These are phyloP conservation scores for Fusarium pilosicola DNA, from an alignment of 2,329 filamentous ascomycete genomes.

Conservation along the genomic window DNA sequence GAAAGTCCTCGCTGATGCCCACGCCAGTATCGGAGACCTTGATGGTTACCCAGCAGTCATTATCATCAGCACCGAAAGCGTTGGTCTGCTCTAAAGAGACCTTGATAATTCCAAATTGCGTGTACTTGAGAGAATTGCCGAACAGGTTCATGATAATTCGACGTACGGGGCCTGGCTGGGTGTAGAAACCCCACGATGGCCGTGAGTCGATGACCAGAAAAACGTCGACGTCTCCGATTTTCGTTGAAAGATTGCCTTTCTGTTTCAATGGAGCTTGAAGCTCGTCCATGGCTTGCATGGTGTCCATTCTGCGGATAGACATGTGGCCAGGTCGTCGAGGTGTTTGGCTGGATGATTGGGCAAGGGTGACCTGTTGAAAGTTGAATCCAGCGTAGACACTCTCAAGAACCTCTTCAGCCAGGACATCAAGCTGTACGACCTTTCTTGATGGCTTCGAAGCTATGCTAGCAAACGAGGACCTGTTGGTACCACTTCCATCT, in stretches of 20 bases:
- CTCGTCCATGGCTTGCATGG: constrained; percentile 56
- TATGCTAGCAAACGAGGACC: constrained; percentile 5
- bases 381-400: constrained; percentile 59
- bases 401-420: constrained; percentile 59
- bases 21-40: constrained; percentile 71
- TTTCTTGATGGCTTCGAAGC: constrained; percentile 27
- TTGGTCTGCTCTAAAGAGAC: constrained; percentile 43
- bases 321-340: constrained; percentile 21
- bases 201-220: constrained; percentile 54
- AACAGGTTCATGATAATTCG: constrained; percentile 72
- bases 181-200: constrained; percentile 62
- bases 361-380: constrained; percentile 46
- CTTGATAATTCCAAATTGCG: constrained; percentile 48
- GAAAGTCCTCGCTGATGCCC: constrained; percentile 72
- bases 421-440: constrained; percentile 50
- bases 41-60: constrained; percentile 46
- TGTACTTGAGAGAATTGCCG: constrained; percentile 72
- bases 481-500: not conserved
- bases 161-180: constrained; percentile 61
- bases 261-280: constrained; percentile 1
- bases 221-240: constrained; percentile 41
- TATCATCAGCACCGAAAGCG: not conserved
- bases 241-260: not conserved
- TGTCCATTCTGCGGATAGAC: constrained; percentile 37
- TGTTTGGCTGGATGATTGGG: constrained; percentile 22